Base-by-base conservation (phyloP, 192 early-diverging fungal genomes). In the Radiomyces spectabilis region DNA sequence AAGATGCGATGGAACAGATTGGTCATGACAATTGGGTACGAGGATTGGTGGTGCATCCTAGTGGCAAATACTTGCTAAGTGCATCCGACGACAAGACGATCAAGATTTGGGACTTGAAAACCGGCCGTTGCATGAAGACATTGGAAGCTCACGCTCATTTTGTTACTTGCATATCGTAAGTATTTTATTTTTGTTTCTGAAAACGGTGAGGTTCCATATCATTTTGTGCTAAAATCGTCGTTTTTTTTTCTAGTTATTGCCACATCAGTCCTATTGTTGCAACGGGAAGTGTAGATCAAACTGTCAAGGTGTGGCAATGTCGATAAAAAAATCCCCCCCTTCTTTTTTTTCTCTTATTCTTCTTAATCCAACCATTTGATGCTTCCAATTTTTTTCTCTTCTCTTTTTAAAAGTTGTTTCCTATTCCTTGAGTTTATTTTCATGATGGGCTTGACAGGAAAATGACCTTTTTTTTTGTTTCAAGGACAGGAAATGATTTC, bases 11-110 rank as follows among this genome's bases (percentile, higher is more conserved):
- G n/a, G n/a, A 26, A 46, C 51, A 88, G 85, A 67, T 77, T 25
- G 92, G 93, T 9, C 93, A 95, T 59, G 92, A 95, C 42, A 93
- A 92, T 61, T 95, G 93, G 93, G 80, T 95, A 9, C 85, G 94
- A 33, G 88, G 85, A 32, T 65, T 97, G 35, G 79, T 80, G 0
- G 83, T 94, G 57, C 88, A 92, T 43, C 87, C 94, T 0, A 83
- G 76, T 39, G 93, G 89, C 31, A 91, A 89, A 54, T 86, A 75
- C 52, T 63, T 98, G 2, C 55, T 95, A 7, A 85, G 83, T 26
- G 87, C 85, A 1, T 87, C 88, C 0, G 95, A 98, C 57, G 95
- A 98, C 68, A 95, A 93, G 59, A 84, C 91, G 0, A 73, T 98
- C 51, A 79, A 85, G 34, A 71, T 90, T 24, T 98, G 95, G 95